These are phyloP conservation scores for Metschnikowia baotianmanensis DNA, from an alignment of 805 yeast genomes.

Conservation along the genomic window DNA sequence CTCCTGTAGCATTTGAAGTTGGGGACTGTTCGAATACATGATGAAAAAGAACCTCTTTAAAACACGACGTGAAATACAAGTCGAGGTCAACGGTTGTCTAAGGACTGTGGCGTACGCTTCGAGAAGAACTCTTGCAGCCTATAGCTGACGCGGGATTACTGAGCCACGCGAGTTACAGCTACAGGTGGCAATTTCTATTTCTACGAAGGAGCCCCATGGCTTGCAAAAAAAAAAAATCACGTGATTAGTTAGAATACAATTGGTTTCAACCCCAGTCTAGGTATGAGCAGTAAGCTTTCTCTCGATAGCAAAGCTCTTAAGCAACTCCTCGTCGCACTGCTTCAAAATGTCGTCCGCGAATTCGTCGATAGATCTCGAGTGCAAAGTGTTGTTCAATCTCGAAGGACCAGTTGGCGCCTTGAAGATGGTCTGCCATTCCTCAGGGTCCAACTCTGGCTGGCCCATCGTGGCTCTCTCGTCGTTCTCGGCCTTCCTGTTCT, in stretches of 20 bases:
- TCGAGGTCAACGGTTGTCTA: no score
- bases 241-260: conserved; percentile 10
- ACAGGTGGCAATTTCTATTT: no score
- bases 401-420: conserved; percentile 74
- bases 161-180: conserved; percentile 1
- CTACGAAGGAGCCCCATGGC: no score
- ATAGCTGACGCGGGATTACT: conserved; percentile 6
- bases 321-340: conserved; percentile 62
- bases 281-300: conserved; percentile 42
- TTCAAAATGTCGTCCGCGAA: conserved; percentile 71
- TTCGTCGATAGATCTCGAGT: conserved; percentile 64
- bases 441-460: conserved; percentile 51
- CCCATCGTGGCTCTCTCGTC: conserved; percentile 56
- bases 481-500: conserved; percentile 64
- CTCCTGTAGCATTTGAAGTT: no score
- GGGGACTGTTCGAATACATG: no score
- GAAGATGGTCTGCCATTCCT: conserved; percentile 66
- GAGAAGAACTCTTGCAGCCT: no score
- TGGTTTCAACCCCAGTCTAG: conserved; percentile 10
- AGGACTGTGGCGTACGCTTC: no score
- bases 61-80: no score
- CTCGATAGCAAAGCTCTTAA: conserved; percentile 59
- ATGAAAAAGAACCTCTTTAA: no score
- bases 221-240: neutral
- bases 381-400: conserved; percentile 67